phyloP scores from a whole-genome alignment of 108 stramenopile genomes.

The Nannochloropsis oceanica region DNA sequence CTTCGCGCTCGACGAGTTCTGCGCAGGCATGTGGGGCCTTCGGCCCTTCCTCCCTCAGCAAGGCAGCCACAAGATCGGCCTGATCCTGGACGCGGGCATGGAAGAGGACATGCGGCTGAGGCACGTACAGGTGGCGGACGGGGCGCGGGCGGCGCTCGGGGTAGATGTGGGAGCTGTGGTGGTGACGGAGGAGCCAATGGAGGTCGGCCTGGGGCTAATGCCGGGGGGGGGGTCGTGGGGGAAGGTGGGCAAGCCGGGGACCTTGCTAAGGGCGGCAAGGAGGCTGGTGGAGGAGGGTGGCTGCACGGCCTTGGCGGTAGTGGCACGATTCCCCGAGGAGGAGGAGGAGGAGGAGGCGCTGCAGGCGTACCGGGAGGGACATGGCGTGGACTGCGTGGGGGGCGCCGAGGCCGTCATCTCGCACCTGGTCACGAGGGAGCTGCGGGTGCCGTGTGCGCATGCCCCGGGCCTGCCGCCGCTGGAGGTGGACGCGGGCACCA shows the following conservation, averaged over 20 bases:
- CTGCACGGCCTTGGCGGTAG: conserved; percentile 34
- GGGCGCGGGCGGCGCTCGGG: conserved; percentile 33
- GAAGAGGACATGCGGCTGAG: conserved; percentile 23
- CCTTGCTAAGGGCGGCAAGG: conserved; percentile 10
- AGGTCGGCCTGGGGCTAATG: neutral
- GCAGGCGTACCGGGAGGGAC: conserved; percentile 26
- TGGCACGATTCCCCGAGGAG: conserved; percentile 34
- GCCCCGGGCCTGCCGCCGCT: conserved; percentile 18
- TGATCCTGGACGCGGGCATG: conserved; percentile 26
- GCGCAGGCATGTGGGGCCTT: conserved; percentile 25
- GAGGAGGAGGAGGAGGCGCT: conserved; percentile 18
- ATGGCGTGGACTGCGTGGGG: conserved; percentile 15
- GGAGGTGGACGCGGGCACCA: conserved; percentile 21
- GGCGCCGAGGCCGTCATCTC: neutral
- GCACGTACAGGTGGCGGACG: conserved; percentile 25
- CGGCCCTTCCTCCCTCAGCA: conserved; percentile 9
- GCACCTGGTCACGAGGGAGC: neutral
- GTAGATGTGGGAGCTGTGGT: conserved; percentile 4
- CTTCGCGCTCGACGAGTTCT: conserved; percentile 29
- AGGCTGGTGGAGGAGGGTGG: conserved; percentile 18
- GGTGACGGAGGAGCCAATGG: neutral
- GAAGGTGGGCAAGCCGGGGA: conserved; percentile 1
- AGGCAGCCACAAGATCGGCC: conserved; percentile 23
- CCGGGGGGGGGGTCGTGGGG: conserved; percentile 28
- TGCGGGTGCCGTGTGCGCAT: conserved; percentile 19